Conservation (phyloP, 139 green algal genomes). For the Micromonas pusilla region DNA sequence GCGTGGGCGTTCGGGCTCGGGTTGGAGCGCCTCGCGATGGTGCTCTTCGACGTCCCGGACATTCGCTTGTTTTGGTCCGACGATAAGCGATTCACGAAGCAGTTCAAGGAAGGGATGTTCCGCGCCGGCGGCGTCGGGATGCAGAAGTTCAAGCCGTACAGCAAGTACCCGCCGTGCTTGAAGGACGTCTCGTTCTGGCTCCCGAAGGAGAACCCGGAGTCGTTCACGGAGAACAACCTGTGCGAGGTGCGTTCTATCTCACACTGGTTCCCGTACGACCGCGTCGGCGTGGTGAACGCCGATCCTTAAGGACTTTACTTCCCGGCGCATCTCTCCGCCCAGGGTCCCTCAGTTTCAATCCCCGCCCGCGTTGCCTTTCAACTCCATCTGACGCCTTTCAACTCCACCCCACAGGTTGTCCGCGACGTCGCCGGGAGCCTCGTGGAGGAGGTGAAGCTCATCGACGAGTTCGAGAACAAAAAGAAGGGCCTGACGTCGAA, state of each 20-base stretch:
- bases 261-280: too few species aligned
- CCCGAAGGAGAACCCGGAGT: slow-evolving; percentile 38
- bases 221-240: slow-evolving; percentile 97
- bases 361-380: too few species aligned
- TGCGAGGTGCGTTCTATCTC: too few species aligned
- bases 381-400: too few species aligned
- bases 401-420: too few species aligned
- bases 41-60: slow-evolving; percentile 97
- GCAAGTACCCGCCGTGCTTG: slow-evolving; percentile 90
- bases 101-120: slow-evolving; percentile 60
- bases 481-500: slow-evolving; percentile 82
- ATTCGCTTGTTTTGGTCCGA: slow-evolving; percentile 93
- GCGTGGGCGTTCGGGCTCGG: slow-evolving; percentile 91
- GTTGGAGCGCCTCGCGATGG: slow-evolving; percentile 60
- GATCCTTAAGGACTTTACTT: too few species aligned
- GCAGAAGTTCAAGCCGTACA: slow-evolving; percentile 88
- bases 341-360: too few species aligned
- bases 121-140: slow-evolving; percentile 49
- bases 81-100: slow-evolving; percentile 82
- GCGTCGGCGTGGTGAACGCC: too few species aligned
- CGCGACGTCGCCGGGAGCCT: slow-evolving; percentile 63
- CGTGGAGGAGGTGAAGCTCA: slow-evolving; percentile 88
- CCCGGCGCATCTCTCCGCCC: too few species aligned
- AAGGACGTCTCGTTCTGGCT: slow-evolving; percentile 99
- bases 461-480: slow-evolving; percentile 92